Percentiles rank a stretch among this genome's conserved stretches.
Conservation (phyloP, 805 yeast species). For the Lipomyces yamadae region DNA sequence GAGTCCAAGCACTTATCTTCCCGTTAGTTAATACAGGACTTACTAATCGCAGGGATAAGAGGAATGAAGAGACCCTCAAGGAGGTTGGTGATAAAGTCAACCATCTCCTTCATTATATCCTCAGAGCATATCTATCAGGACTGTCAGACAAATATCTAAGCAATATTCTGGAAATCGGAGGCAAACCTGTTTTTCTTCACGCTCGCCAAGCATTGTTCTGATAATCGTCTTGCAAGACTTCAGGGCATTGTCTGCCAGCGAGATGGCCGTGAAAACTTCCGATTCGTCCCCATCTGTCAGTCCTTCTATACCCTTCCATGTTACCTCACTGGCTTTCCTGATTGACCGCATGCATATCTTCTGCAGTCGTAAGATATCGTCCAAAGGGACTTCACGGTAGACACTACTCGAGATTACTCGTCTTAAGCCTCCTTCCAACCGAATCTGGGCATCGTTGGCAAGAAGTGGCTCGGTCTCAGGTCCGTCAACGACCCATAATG, state of each 20-base stretch:
- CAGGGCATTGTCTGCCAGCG: slow-evolving; percentile 23
- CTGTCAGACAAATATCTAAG: neutral
- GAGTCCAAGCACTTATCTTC: neutral
- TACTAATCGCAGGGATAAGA: slow-evolving; percentile 24
- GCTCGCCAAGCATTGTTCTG: slow-evolving; percentile 29
- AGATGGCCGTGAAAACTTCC: slow-evolving; percentile 3
- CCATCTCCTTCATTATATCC: slow-evolving; percentile 28
- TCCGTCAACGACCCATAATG: slow-evolving; percentile 20
- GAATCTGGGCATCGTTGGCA: slow-evolving; percentile 23
- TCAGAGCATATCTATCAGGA: slow-evolving; percentile 25
- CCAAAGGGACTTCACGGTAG: slow-evolving; percentile 19
- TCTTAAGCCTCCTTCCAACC: slow-evolving; percentile 25
- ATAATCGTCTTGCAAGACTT: slow-evolving; percentile 25
- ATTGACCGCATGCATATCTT: slow-evolving; percentile 27
- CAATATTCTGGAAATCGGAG: neutral
- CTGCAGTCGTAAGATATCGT: slow-evolving; percentile 30
- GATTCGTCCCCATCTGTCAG: neutral
- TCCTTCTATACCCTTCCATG: slow-evolving; percentile 21
- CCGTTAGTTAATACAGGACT: neutral
- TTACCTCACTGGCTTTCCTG: slow-evolving; percentile 8
- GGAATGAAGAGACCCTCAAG: slow-evolving; percentile 24
- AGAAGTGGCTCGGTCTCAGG: slow-evolving; percentile 20
- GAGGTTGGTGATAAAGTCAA: slow-evolving; percentile 21
- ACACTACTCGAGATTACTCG: slow-evolving; percentile 9
- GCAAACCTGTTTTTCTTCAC: slow-evolving; percentile 28